These are phyloP conservation scores for Phytophthora citrophthora DNA, from an alignment of 352 stramenopile species.

Conservation along the genomic window DNA sequence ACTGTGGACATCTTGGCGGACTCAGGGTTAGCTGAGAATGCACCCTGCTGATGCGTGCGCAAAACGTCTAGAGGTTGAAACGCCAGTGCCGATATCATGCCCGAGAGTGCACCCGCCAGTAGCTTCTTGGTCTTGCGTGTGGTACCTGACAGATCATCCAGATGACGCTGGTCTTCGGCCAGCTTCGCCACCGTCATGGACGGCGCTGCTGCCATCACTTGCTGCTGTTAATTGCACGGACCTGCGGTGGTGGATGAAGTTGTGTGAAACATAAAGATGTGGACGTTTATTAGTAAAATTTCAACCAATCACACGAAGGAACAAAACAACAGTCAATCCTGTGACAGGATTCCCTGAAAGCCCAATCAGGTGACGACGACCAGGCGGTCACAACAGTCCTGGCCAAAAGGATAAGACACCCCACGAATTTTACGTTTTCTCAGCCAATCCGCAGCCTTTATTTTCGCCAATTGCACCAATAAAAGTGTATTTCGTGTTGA, in stretches of 20 bases:
- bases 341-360: too few species aligned
- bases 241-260: background rate
- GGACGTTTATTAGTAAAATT: too few species aligned
- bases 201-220: slow-evolving; percentile 24
- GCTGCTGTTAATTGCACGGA: slow-evolving; percentile 5
- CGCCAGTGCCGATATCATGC: slow-evolving; percentile 80
- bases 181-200: slow-evolving; percentile 35
- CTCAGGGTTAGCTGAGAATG: slow-evolving; percentile 51
- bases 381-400: too few species aligned
- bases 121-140: slow-evolving; percentile 78
- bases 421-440: too few species aligned
- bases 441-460: too few species aligned
- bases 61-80: slow-evolving; percentile 90
- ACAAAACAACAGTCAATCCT: too few species aligned
- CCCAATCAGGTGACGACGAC: too few species aligned
- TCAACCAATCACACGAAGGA: too few species aligned
- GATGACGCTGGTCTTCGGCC: slow-evolving; percentile 28
- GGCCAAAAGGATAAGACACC: too few species aligned
- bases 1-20: slow-evolving; percentile 4
- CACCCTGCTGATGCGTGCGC: slow-evolving; percentile 84
- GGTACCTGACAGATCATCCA: slow-evolving; percentile 36
- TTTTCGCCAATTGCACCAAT: too few species aligned
- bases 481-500: too few species aligned
- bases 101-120: slow-evolving; percentile 67
- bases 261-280: background rate